Evolutionary conservation across 2,329 filamentous ascomycete genomes (phyloP).

Genomic region (Aspergillus sp.): DNA sequence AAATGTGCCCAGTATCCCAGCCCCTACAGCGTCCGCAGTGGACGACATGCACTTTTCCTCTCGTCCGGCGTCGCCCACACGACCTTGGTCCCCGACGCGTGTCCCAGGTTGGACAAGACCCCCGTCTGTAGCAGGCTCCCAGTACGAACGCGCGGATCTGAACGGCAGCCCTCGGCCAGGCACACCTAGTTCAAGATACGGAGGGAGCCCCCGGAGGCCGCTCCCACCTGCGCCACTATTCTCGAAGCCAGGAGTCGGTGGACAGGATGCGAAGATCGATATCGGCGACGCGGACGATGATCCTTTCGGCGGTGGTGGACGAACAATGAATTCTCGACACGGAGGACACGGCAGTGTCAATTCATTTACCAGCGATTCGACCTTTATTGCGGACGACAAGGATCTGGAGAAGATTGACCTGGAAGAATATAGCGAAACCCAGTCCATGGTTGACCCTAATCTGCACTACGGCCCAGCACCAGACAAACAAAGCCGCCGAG

Average conservation of each 20-base stretch:
- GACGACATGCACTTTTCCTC: constrained; percentile 45
- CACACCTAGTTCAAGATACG: constrained; percentile 86
- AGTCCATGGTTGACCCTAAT: constrained; percentile 63
- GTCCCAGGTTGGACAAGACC: constrained; percentile 70
- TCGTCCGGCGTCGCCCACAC: constrained; percentile 46
- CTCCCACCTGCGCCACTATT: constrained; percentile 89
- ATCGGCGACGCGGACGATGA: constrained; percentile 63
- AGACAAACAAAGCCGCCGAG: constrained; percentile 81
- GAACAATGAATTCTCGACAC: constrained; percentile 54
- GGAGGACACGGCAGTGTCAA: constrained; percentile 61
- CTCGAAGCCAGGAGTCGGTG: constrained; percentile 54
- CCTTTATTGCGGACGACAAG: constrained; percentile 59
- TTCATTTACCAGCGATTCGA: constrained; percentile 66
- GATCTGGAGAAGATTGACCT: constrained; percentile 50
- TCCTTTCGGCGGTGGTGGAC: constrained; percentile 64
- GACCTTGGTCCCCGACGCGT: constrained; percentile 60
- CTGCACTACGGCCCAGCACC: constrained; percentile 85
- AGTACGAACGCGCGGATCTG: constrained; percentile 85
- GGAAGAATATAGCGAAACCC: constrained; percentile 52
- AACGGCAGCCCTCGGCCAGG: constrained; percentile 90
- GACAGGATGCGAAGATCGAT: constrained; percentile 51
- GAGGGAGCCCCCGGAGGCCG: constrained; percentile 82
- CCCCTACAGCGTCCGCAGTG: constrained; percentile 39
- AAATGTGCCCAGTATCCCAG: constrained; percentile 46
- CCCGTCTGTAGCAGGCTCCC: constrained; percentile 63